phyloP scores from a whole-genome alignment of 116 monocot genomes.

The Posidonia oceanica region DNA sequence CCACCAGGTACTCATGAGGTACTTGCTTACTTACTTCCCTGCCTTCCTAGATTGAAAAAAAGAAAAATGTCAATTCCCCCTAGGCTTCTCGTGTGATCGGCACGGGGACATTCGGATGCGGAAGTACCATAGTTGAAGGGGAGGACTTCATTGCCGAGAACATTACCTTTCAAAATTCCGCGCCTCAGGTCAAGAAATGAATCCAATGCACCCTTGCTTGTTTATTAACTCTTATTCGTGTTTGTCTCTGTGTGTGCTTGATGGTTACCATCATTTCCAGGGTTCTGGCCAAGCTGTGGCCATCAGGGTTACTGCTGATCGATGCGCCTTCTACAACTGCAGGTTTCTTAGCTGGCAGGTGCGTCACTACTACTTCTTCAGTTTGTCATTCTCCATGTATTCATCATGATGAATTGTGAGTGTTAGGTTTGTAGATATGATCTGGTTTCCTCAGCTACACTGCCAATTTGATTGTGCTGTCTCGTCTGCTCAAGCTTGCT shows the following conservation, averaged over 20 bases:
- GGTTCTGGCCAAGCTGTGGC: slow-evolving; percentile 97
- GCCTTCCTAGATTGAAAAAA: too few species aligned
- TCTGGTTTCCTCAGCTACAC: too few species aligned
- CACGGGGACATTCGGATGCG: slow-evolving; percentile 91
- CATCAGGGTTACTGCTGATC: slow-evolving; percentile 77
- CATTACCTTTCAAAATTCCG: slow-evolving; percentile 84
- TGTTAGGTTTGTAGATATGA: too few species aligned
- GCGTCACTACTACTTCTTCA: background rate
- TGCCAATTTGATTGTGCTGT: too few species aligned
- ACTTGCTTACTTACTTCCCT: too few species aligned
- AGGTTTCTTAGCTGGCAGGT: slow-evolving; percentile 97
- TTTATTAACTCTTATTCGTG: too few species aligned
- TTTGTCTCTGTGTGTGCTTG: too few species aligned
- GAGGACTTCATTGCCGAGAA: slow-evolving; percentile 98
- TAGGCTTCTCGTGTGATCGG: slow-evolving; percentile 43
- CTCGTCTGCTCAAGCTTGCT: too few species aligned
- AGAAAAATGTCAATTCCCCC: too few species aligned
- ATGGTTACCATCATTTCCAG: slow-evolving; percentile 14
- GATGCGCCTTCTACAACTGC: slow-evolving; percentile 88
- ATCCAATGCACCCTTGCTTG: background rate
- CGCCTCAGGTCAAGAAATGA: slow-evolving; percentile 49
- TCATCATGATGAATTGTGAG: too few species aligned
- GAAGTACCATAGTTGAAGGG: slow-evolving; percentile 75
- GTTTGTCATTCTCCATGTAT: background rate
- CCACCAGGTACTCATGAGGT: slow-evolving; percentile 41